Evolutionary conservation across 2,329 filamentous ascomycete genomes (phyloP), one percentile per base, ranked within the genome.

Genomic region (Aspergillus proliferans): DNA sequence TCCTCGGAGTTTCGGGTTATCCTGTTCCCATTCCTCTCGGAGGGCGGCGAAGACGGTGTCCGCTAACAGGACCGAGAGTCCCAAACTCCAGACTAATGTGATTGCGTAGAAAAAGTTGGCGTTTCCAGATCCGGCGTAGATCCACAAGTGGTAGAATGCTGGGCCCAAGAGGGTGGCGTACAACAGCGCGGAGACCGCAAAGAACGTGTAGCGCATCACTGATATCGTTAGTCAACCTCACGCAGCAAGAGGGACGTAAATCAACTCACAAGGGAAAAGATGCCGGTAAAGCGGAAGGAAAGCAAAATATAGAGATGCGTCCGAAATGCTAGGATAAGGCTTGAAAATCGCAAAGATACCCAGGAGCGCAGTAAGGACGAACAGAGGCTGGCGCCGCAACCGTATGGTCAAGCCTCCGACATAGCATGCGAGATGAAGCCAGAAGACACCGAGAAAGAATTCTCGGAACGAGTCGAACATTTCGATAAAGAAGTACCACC

Each of bases 401-500:
- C 92, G 86, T 48, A 96, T 79, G 10, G 86, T 89, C 39, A 98
- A 75, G 0, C 88, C 92, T 14, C 86, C 87, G 33, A 95, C 88
- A 70, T 98, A 98, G 36, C 87, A 86, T 0, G 87, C 83, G 50
- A 97, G 82, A 66, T 98, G 93, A 52, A 98, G 80, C 90, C 94
- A 97, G 74, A 98, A 98, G 44, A 98, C 91, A 47, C 88, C 93
- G 3, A 98, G 81, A 77, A 97, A 98, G 77, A 98, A 98, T 59
- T 87, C 85, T 36, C 93, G 82, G 78, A 98, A 98, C 1, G 91
- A 92, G 71, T 98, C 93, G 67, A 98, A 98, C 84, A 98, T 98
- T 67, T 98, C 92, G 58, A 94, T 95, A 66, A 98, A 97, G 73
- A 98, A 98, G 71, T 98, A 98, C 93, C 93, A 98, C 93, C 93